These are phyloP conservation scores for Microsporum canis DNA, from an alignment of 2,329 filamentous ascomycete genomes.

Conservation along the genomic window DNA sequence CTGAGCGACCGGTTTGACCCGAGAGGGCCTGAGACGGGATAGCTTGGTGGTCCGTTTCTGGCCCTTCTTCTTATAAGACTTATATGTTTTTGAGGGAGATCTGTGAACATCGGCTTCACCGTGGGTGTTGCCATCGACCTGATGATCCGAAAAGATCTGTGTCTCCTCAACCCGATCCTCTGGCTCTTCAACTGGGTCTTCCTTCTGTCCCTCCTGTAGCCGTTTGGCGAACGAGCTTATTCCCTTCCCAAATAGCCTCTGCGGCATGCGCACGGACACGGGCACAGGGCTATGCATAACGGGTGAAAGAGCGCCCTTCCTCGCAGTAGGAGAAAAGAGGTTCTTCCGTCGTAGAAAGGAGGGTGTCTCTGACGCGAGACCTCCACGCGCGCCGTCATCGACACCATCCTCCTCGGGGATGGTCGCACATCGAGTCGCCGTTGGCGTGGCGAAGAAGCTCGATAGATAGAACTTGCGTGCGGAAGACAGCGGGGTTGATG, in stretches of 20 bases:
- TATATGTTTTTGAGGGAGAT: neutral
- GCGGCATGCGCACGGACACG: slow-evolving; percentile 27
- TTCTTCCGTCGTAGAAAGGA: slow-evolving; percentile 31
- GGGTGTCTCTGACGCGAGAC: slow-evolving; percentile 26
- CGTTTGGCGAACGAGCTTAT: slow-evolving; percentile 31
- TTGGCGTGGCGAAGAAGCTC: slow-evolving; percentile 37
- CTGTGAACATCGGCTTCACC: neutral
- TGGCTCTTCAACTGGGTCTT: slow-evolving; percentile 36
- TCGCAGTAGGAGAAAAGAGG: slow-evolving; percentile 18
- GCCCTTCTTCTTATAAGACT: slow-evolving; percentile 33
- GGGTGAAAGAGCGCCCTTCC: neutral
- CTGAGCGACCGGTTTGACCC: slow-evolving; percentile 23
- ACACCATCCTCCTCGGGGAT: slow-evolving; percentile 24
- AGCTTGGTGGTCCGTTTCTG: slow-evolving; percentile 39
- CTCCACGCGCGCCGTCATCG: neutral
- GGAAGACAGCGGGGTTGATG: slow-evolving; percentile 33
- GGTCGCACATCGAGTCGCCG: slow-evolving; percentile 33
- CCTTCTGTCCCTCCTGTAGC: slow-evolving; percentile 30
- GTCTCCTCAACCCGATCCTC: slow-evolving; percentile 21
- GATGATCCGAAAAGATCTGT: slow-evolving; percentile 14
- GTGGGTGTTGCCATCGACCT: slow-evolving; percentile 26
- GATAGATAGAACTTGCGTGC: slow-evolving; percentile 36
- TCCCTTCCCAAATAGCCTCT: slow-evolving; percentile 27
- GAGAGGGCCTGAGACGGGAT: slow-evolving; percentile 34
- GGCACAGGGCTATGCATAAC: slow-evolving; percentile 22